Base-by-base conservation (phyloP, 306 rosid genomes). In the Cucurbita moschata region DNA sequence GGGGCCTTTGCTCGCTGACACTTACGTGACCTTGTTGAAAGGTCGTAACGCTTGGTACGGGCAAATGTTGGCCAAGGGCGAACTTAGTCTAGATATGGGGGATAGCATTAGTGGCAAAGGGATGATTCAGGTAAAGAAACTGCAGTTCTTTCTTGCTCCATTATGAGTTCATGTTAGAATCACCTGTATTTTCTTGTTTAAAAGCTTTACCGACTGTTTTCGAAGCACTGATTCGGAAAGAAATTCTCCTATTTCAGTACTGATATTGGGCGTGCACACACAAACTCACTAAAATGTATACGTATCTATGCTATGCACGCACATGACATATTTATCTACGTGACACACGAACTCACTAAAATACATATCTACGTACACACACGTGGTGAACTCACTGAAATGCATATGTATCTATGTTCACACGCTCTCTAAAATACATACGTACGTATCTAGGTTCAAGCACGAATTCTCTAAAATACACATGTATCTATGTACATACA, bases 41-140 rank as follows among this genome's bases (percentile, higher is more conserved):
- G 98, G 98, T 0, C 92, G 96, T 14, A 90, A 88, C 47, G 86
- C 88, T 7, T 85, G 92, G 89, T 88, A 85, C 8, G 92, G 92
- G 52, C 89, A 88, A 69, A 93, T 90, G 98, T 75, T 90, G 75
- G 98, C 98, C 64, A 93, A 93, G 81, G 97, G 98, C 42, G 86
- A 88, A 76, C 80, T 93, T 57, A 90, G 83, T 73, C 87, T 86
- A 21, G 97, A 90, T 81, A 90, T 93, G 94, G 98, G 98, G 71
- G 96, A 88, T 55, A 90, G 85, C 84, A 93, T 90, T 76, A 90
- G 84, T 30, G 98, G 96, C 58, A 93, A 93, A 77, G 98, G 98
- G 81, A 90, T 93, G 96, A 90, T 93, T 79, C 96, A 93, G 98
- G 98, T 93, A 85, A 47, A 12, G 4, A 13, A 11, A 19, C 55